Evolutionary conservation across 1,139 yeast species (phyloP), one percentile per base, ranked within the genome.

Genomic region (Geotrichum bryndzae): DNA sequence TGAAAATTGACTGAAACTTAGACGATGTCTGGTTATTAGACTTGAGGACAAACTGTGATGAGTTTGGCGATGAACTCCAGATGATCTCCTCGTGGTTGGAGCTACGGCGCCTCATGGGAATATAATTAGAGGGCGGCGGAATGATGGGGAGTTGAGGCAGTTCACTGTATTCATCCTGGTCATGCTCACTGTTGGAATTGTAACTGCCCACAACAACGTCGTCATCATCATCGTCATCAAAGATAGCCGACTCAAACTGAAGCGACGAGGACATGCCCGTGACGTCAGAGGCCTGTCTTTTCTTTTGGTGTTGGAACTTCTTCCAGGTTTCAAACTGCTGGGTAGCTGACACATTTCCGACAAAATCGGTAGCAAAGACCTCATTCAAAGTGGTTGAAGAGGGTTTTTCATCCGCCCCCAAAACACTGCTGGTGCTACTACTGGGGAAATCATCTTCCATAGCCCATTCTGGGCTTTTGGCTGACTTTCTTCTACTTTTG

Each of bases 321-420:
- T 64, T 64, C 66, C 66, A 64, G 13, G 64, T 61, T 51, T 64
- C 66, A 54, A 60, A 64, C 54, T 64, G 63, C 31, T 63, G 52
- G 7, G 60, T 63, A 13, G 67, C 66, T 13, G 41, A n/a, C 27
- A 41, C 33, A 41, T 54, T 38, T 2, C 56, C 56, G 46, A 54
- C 46, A 41, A 41, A 41, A 41, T 41, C 46, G 6, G 46, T 41
- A 6, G 46, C 46, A 7, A 41, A 15, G 18, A 15, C 46, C 46
- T 41, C 22, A 41, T 41, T 41, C 46, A 41, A 41, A n/a, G 7
- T 41, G 18, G n/a, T 13, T n/a, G n/a, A n/a, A 29, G 53, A 50
- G 7, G 15, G 1, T 50, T 29, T 50, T 7, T 27, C 53, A 50
- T n/a, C 27, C 15, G 15, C n/a, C 15, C 27, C 15, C 33, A 22